A percentile compares a stretch with the other conserved stretches of the same genome.
Evolutionary conservation across 306 rosid species (phyloP).

Genomic region (Herpetospermum pedunculosum): DNA sequence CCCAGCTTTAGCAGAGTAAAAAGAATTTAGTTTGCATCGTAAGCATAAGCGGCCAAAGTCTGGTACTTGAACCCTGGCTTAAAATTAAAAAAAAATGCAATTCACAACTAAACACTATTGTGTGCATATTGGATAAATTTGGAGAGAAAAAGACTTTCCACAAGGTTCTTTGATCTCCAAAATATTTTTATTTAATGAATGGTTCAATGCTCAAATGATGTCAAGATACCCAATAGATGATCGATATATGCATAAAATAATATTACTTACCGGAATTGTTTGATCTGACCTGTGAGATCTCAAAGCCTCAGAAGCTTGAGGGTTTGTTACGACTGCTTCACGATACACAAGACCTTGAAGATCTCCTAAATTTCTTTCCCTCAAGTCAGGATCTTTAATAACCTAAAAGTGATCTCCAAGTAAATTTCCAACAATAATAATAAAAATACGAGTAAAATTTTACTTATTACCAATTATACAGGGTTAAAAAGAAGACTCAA

Average conservation of each 20-base stretch:
- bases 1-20: not conserved
- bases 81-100: not conserved
- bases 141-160: not conserved
- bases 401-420: conserved; percentile 33
- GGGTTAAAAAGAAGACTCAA: not conserved
- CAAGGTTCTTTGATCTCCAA: not conserved
- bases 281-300: conserved; percentile 33
- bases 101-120: not conserved
- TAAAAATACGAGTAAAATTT: not conserved
- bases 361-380: conserved; percentile 79
- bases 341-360: conserved; percentile 56
- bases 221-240: not conserved
- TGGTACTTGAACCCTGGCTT: not conserved
- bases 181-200: not conserved
- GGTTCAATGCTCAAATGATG: not conserved
- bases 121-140: not conserved
- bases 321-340: conserved; percentile 35
- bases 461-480: not conserved
- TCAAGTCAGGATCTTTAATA: conserved; percentile 49
- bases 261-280: conserved; percentile 66
- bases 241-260: not conserved
- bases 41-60: not conserved
- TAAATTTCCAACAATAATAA: not conserved
- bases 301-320: conserved; percentile 46
- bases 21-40: not conserved